Conservation (phyloP, 768 basidiomycete genomes). For the Phylloporus sp. region DNA sequence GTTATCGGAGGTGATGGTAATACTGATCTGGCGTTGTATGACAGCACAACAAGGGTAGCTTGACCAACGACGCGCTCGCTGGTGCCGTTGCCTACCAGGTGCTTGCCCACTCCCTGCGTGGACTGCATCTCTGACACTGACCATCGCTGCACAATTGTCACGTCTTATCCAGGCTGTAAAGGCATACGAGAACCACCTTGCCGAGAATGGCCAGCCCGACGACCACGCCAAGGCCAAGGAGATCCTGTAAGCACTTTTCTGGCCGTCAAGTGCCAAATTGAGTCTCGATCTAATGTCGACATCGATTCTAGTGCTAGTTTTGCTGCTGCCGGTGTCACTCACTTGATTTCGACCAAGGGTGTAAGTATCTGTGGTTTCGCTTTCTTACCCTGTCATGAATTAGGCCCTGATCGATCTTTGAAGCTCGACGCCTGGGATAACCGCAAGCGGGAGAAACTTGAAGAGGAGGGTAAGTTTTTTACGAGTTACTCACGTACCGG, state of each 20-base stretch:
- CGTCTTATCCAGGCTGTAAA: constrained; percentile 11
- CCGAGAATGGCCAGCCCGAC: constrained; percentile 14
- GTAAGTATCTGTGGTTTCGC: constrained; percentile 1
- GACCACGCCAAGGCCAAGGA: constrained; percentile 22
- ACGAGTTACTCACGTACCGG: not conserved
- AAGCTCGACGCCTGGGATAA: constrained; percentile 6
- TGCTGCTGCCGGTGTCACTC: constrained; percentile 2
- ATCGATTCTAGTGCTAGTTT: constrained; percentile 11
- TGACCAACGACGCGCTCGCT: constrained; percentile 18
- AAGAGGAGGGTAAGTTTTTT: not conserved
- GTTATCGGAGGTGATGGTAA: not conserved
- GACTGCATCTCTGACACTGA: not conserved
- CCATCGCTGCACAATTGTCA: not conserved
- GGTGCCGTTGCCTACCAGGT: constrained; percentile 20
- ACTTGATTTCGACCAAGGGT: constrained; percentile 17
- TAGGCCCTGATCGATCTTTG: not conserved
- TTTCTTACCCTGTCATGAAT: not conserved
- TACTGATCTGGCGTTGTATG: not conserved
- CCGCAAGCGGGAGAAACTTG: not conserved
- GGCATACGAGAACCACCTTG: constrained; percentile 15
- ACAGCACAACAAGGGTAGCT: constrained; percentile 12
- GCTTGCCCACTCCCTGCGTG: not conserved
- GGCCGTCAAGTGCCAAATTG: not conserved
- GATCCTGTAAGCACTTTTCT: constrained; percentile 10
- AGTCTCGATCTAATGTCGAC: not conserved